Evolutionary conservation across 2,329 filamentous ascomycete genomes (phyloP).

Genomic region (Leptographium radiaticola): DNA sequence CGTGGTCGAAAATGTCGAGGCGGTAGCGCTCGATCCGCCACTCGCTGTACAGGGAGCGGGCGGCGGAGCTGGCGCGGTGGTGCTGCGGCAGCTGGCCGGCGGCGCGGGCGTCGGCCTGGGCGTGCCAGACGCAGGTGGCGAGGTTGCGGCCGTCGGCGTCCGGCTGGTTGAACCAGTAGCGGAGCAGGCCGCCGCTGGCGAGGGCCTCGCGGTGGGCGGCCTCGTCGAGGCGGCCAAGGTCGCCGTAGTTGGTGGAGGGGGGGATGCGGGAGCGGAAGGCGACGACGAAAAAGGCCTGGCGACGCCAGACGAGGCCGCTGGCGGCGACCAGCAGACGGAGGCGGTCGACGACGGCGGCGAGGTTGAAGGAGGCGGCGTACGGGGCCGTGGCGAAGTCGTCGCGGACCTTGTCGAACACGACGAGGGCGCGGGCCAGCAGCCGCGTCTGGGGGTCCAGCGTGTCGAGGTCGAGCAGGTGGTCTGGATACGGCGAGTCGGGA

Average conservation of each 20-base stretch:
- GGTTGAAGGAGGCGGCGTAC: conserved; percentile 69
- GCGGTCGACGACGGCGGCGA: conserved; percentile 46
- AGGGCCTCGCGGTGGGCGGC: conserved; percentile 71
- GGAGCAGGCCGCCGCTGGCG: conserved; percentile 67
- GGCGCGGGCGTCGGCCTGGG: conserved; percentile 42
- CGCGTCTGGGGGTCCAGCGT: conserved; percentile 52
- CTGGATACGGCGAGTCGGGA: conserved; percentile 61
- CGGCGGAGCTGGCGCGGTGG: conserved; percentile 51
- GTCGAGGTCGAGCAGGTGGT: conserved; percentile 61
- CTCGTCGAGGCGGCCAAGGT: conserved; percentile 62
- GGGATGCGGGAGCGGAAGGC: conserved; percentile 68
- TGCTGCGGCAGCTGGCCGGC: conserved; percentile 49
- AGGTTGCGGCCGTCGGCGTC: conserved; percentile 61
- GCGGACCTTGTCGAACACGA: conserved; percentile 46
- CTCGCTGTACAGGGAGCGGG: conserved; percentile 48
- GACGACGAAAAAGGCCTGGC: conserved; percentile 66
- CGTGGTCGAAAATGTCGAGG: conserved; percentile 54
- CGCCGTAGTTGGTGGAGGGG: conserved; percentile 49
- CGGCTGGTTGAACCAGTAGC: conserved; percentile 78
- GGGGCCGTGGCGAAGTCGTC: conserved; percentile 63
- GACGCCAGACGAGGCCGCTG: conserved; percentile 39
- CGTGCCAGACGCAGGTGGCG: conserved; percentile 63
- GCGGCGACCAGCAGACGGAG: conserved; percentile 37
- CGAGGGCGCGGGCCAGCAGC: conserved; percentile 60
- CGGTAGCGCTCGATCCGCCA: conserved; percentile 60